Conservation (phyloP, 805 yeast genomes). For the Limtongia smithiae region DNA sequence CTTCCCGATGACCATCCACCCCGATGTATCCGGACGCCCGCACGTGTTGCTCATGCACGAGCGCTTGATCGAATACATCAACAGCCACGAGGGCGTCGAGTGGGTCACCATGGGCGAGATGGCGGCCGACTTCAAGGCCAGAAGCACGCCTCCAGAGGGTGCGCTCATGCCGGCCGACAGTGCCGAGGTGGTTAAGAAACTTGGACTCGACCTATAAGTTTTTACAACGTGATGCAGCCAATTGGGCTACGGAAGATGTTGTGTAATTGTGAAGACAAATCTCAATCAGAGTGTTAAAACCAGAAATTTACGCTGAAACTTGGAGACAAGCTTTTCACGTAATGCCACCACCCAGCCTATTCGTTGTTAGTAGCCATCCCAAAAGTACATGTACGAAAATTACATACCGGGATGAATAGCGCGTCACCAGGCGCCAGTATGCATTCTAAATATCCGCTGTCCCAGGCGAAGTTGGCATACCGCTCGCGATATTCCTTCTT, state of each 20-base stretch:
- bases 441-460: slow-evolving; percentile 27
- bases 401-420: slow-evolving; percentile 30
- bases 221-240: not conserved
- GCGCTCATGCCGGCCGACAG: slow-evolving; percentile 35
- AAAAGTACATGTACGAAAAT: not conserved
- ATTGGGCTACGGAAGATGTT: not conserved
- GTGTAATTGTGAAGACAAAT: too few relatives aligned
- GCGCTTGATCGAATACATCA: slow-evolving; percentile 39
- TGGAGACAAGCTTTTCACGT: slow-evolving; percentile 27
- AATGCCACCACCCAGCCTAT: slow-evolving; percentile 34
- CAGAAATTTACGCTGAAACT: slow-evolving; percentile 33
- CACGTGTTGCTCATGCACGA: slow-evolving; percentile 41
- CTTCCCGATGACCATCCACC: slow-evolving; percentile 42
- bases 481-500: slow-evolving; percentile 25
- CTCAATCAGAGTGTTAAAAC: too few relatives aligned
- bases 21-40: slow-evolving; percentile 42
- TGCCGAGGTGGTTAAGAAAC: slow-evolving; percentile 21
- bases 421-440: slow-evolving; percentile 33
- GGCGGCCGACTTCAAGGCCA: slow-evolving; percentile 37
- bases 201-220: not conserved
- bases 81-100: slow-evolving; percentile 41
- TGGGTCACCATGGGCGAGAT: slow-evolving; percentile 43
- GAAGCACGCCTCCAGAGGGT: slow-evolving; percentile 34
- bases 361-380: not conserved
- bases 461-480: slow-evolving; percentile 31